Percentiles rank a stretch among this genome's conserved stretches.
Conservation (phyloP, 176 grass and related monocot genomes). For the Neostapfia colusana region DNA sequence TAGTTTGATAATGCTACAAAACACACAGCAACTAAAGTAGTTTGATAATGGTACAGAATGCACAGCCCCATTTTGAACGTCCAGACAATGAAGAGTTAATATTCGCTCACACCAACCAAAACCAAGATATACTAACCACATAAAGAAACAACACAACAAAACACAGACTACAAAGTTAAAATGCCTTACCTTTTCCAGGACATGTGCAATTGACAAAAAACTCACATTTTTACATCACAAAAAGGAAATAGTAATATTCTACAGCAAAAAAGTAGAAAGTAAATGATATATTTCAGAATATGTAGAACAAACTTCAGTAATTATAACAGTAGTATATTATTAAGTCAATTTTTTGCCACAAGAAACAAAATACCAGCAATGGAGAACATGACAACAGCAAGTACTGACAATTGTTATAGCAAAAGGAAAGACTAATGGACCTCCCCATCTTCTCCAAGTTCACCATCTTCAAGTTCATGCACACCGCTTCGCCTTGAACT, state of each 20-base stretch:
- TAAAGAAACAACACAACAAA: background rate
- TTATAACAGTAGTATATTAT: slow-evolving; percentile 22
- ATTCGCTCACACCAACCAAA: background rate
- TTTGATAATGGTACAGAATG: background rate
- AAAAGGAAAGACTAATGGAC: slow-evolving; percentile 58
- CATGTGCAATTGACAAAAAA: background rate
- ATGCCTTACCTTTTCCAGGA: background rate
- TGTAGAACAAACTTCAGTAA: slow-evolving; percentile 24
- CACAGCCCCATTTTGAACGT: background rate
- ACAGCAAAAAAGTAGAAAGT: slow-evolving; percentile 15
- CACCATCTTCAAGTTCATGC: slow-evolving; percentile 92
- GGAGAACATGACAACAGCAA: slow-evolving; percentile 40
- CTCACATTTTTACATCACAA: background rate
- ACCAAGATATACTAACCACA: background rate
- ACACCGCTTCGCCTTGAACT: slow-evolving; percentile 62
- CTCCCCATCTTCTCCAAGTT: slow-evolving; percentile 94
- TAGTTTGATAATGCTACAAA: too few species aligned
- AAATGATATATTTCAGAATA: slow-evolving; percentile 23
- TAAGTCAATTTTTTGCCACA: slow-evolving; percentile 15
- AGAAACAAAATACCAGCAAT: slow-evolving; percentile 33
- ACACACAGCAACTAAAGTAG: background rate
- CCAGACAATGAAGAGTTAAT: background rate
- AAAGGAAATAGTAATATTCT: background rate
- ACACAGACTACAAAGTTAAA: background rate
- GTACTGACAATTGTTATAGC: slow-evolving; percentile 49